Evolutionary conservation across 352 stramenopile genomes (phyloP).

Genomic region (Pythium periplocum): DNA sequence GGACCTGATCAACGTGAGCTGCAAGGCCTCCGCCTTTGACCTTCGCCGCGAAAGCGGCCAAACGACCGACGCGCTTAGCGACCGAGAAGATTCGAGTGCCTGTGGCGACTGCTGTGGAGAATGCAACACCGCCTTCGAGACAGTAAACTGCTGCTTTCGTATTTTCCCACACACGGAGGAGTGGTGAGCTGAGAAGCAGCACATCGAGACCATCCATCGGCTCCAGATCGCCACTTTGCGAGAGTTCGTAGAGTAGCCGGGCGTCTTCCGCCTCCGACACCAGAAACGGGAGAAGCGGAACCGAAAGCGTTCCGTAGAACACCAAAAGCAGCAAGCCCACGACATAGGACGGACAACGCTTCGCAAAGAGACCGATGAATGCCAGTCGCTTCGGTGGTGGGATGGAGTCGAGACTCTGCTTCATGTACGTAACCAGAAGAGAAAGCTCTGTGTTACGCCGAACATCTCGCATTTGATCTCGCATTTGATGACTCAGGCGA

Average conservation of each 20-base stretch:
- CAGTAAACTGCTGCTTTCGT: constrained; percentile 64
- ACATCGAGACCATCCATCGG: constrained; percentile 61
- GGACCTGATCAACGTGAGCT: constrained; percentile 47
- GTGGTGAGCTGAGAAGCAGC: constrained; percentile 58
- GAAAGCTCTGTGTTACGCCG: constrained; percentile 27
- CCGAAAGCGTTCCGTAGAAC: constrained; percentile 47
- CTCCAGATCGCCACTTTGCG: constrained; percentile 32
- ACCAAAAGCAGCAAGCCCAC: constrained; percentile 37
- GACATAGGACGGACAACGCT: constrained; percentile 61
- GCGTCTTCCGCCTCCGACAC: constrained; percentile 36
- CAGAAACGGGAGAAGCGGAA: constrained; percentile 58
- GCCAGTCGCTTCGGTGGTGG: constrained; percentile 33
- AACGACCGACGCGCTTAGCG: constrained; percentile 36
- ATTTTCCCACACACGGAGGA: constrained; percentile 71
- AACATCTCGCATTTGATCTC: constrained; percentile 27
- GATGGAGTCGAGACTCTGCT: constrained; percentile 45
- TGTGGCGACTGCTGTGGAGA: constrained; percentile 53
- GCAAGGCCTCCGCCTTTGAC: constrained; percentile 45
- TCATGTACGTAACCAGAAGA: constrained; percentile 60
- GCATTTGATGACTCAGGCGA: constrained; percentile 39
- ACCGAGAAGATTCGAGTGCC: constrained; percentile 52
- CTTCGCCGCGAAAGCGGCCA: constrained; percentile 41
- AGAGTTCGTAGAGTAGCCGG: constrained; percentile 25
- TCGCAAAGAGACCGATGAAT: constrained; percentile 40
- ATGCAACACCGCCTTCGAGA: constrained; percentile 55